Evolutionary conservation across 2,329 filamentous ascomycete genomes (phyloP).

Genomic region (Colletotrichum eremochloae): DNA sequence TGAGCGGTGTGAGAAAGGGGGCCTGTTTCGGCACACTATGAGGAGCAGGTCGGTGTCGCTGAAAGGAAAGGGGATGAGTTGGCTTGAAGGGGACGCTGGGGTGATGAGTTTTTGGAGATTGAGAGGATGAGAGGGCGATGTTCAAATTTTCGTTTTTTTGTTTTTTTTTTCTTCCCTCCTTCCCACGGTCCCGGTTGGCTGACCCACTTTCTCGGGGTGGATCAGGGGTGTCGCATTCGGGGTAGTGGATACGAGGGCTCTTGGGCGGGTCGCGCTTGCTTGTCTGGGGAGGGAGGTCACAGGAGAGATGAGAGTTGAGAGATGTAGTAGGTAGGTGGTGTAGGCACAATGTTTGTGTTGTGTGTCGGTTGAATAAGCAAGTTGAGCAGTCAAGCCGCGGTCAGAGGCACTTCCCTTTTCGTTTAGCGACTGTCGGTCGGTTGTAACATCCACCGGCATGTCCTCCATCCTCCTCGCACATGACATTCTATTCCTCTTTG

Average conservation of each 20-base stretch:
- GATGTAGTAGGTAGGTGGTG: no score
- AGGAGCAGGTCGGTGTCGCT: not conserved
- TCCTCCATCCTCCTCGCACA: not conserved
- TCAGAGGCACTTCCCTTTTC: not conserved
- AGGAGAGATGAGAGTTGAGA: no score
- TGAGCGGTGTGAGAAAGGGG: not conserved
- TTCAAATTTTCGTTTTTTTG: constrained; percentile 37
- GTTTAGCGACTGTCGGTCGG: not conserved
- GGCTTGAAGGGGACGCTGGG: constrained; percentile 6
- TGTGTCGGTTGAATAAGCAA: constrained; percentile 26
- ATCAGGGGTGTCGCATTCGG: constrained; percentile 38
- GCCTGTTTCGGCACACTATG: not conserved
- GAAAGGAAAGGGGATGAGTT: constrained; percentile 15
- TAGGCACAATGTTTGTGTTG: constrained; percentile 3
- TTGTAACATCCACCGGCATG: not conserved
- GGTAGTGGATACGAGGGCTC: constrained; percentile 40
- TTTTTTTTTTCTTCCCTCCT: constrained; percentile 22
- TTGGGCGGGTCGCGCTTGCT: constrained; percentile 9
- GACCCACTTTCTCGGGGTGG: constrained; percentile 41
- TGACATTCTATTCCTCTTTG: not conserved
- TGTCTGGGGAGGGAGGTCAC: not conserved
- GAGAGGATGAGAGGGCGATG: constrained; percentile 23
- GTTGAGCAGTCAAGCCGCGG: not conserved
- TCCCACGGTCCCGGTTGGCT: constrained; percentile 30
- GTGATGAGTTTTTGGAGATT: constrained; percentile 21